A percentile compares a stretch with the other conserved stretches of the same genome.
Conservation (phyloP, 2,329 filamentous ascomycete species). For the Alternaria ventricosa region DNA sequence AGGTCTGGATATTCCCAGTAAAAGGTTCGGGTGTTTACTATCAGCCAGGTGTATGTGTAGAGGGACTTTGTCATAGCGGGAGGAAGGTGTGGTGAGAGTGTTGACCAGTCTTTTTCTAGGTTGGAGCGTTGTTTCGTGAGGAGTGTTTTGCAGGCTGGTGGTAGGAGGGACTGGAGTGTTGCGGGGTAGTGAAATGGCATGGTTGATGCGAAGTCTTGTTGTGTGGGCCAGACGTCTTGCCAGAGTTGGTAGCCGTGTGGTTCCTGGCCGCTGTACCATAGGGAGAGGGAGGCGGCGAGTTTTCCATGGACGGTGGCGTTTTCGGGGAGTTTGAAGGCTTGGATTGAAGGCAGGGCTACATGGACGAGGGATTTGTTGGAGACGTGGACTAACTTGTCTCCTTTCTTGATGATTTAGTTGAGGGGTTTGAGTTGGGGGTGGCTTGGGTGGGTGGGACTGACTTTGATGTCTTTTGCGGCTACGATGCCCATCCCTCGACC, state of each 20-base stretch:
- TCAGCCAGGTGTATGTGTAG: slow-evolving; percentile 65
- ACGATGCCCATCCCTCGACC: slow-evolving; percentile 81
- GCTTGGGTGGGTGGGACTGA: slow-evolving; percentile 44
- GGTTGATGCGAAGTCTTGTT: slow-evolving; percentile 63
- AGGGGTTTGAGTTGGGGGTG: background rate
- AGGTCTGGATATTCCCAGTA: slow-evolving; percentile 58
- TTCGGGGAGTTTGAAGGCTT: slow-evolving; percentile 56
- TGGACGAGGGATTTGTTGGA: slow-evolving; percentile 69
- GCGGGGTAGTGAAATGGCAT: slow-evolving; percentile 64
- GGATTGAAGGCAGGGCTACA: slow-evolving; percentile 62
- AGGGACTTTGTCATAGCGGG: slow-evolving; percentile 48
- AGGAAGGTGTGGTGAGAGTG: slow-evolving; percentile 54
- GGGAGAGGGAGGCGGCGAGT: slow-evolving; percentile 71
- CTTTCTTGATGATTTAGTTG: slow-evolving; percentile 55
- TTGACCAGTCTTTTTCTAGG: slow-evolving; percentile 58
- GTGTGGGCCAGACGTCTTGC: slow-evolving; percentile 71
- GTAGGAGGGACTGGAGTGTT: slow-evolving; percentile 49
- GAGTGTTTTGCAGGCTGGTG: slow-evolving; percentile 49
- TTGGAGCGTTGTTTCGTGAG: slow-evolving; percentile 64
- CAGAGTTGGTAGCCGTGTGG: slow-evolving; percentile 61
- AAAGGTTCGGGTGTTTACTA: slow-evolving; percentile 67
- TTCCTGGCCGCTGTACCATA: slow-evolving; percentile 47
- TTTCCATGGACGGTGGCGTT: slow-evolving; percentile 72
- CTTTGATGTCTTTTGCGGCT: slow-evolving; percentile 70
- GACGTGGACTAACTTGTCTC: slow-evolving; percentile 69